Evolutionary conservation across 371 early-diverging fungal species (phyloP), one percentile per base, ranked within the genome.

Genomic region (Mucor ambiguus): DNA sequence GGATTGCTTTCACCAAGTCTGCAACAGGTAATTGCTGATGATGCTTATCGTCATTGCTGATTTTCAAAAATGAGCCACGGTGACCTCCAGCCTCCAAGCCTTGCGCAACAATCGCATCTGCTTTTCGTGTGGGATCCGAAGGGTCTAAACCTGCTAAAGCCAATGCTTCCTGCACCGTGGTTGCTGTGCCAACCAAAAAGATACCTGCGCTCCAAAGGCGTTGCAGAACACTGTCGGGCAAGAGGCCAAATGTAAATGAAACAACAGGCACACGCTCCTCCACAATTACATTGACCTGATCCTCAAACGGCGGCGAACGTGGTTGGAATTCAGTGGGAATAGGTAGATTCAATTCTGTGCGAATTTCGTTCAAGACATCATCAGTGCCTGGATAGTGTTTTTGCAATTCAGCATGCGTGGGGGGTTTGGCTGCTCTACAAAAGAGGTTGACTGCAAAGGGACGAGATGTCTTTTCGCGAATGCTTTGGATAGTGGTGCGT

Each of bases 401-500:
- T 20, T 82, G 73, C 8, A 82, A 66, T 20, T 75, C 74, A 26
- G 65, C 70, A 1, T 37, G 24, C 2, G 72, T 73, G 16, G 72
- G 71, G 0, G 62, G 43, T 14, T 37, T 48, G 0, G 63, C 32
- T 2, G 68, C 60, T n/a, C 78, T 66, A 33, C 75, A 74, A 46
- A 82, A 82, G 0, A 82, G 54, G 68, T 82, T 82, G 61, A 82
- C 77, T 0, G 80, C 77, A 71, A 79, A 82, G 6, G 78, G 76
- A 11, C 69, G 68, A 2, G 56, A 22, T 0, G 82, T 82, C 32
- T 61, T 61, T 20, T 60, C 60, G 12, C 74, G 74, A 30, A 79
- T 82, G 20, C 61, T 67, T 5, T 72, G 77, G 63, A 82, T 76
- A n/a, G 73, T 63, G 0, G 38, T 28, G 2, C 80, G 80, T 58